Percentiles rank a stretch among this genome's conserved stretches.
These are phyloP conservation scores for Pterulicium gracile DNA, from an alignment of 1,284 basidiomycete species.

Conservation along the genomic window DNA sequence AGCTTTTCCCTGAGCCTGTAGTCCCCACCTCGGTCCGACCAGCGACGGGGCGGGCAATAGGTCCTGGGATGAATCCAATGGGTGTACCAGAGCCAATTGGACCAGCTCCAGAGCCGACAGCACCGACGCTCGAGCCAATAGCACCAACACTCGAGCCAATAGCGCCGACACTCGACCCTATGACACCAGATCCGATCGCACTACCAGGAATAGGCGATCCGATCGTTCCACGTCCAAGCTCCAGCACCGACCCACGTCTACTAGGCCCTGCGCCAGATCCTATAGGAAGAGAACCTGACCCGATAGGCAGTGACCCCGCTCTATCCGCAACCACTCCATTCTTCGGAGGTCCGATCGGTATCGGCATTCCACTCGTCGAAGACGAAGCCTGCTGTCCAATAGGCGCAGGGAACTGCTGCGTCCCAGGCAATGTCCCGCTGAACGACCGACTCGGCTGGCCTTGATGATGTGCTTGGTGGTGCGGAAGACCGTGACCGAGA, in stretches of 20 bases:
- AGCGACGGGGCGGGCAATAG: slow-evolving; percentile 51
- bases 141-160: too few species aligned
- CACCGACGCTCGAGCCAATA: too few species aligned
- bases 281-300: too few species aligned
- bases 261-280: slow-evolving; percentile 14
- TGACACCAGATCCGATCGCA: too few species aligned
- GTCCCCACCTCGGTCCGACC: slow-evolving; percentile 27
- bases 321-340: too few species aligned
- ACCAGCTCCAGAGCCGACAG: slow-evolving; percentile 23
- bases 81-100: slow-evolving; percentile 11
- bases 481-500: too few species aligned
- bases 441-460: too few species aligned
- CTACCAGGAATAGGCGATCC: too few species aligned
- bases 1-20: slow-evolving; percentile 46
- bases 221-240: slow-evolving; percentile 17
- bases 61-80: slow-evolving; percentile 28
- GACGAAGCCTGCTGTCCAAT: neutral
- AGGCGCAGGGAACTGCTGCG: neutral
- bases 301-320: too few species aligned
- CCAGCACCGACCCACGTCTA: slow-evolving; percentile 19
- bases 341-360: slow-evolving; percentile 7
- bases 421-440: neutral
- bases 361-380: slow-evolving; percentile 4
- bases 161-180: too few species aligned
- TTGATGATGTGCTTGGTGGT: too few species aligned